These are phyloP conservation scores for Claviceps pusilla DNA, from an alignment of 2,329 filamentous ascomycete genomes.

Conservation along the genomic window DNA sequence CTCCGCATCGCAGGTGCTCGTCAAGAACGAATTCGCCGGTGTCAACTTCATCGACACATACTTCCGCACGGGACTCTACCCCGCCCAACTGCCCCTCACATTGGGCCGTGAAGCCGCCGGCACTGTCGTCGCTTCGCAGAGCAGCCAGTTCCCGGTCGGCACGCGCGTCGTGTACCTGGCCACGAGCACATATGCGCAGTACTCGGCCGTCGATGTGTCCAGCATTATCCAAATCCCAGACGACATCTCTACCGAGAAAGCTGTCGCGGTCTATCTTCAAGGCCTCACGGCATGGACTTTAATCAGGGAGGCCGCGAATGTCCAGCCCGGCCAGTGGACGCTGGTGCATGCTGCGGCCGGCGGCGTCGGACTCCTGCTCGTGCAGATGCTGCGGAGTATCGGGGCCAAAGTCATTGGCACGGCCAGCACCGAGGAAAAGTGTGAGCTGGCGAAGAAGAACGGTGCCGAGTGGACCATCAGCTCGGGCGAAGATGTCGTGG, in stretches of 20 bases:
- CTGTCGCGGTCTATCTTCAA: slow-evolving; percentile 59
- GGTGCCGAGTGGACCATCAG: slow-evolving; percentile 62
- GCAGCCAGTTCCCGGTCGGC: slow-evolving; percentile 45
- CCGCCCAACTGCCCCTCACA: slow-evolving; percentile 54
- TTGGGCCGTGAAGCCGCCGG: slow-evolving; percentile 71
- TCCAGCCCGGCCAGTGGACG: slow-evolving; percentile 64
- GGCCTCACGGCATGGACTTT: slow-evolving; percentile 72
- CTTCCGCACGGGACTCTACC: slow-evolving; percentile 75
- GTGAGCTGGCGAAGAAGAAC: slow-evolving; percentile 49
- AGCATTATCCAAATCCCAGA: slow-evolving; percentile 50
- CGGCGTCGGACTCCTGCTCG: slow-evolving; percentile 61
- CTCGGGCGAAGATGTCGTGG: slow-evolving; percentile 45
- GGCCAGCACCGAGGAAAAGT: slow-evolving; percentile 58
- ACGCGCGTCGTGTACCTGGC: slow-evolving; percentile 58
- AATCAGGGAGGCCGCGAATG: slow-evolving; percentile 60
- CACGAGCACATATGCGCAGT: slow-evolving; percentile 39
- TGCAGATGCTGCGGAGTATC: slow-evolving; percentile 55
- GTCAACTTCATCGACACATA: slow-evolving; percentile 88
- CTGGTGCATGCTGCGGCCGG: slow-evolving; percentile 78
- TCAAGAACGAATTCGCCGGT: slow-evolving; percentile 67
- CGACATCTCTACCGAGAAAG: slow-evolving; percentile 43
- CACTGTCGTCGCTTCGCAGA: slow-evolving; percentile 46
- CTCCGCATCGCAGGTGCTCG: slow-evolving; percentile 56
- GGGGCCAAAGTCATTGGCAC: slow-evolving; percentile 71
- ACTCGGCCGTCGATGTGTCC: slow-evolving; percentile 35